These are phyloP conservation scores for Naegleria gruberi DNA, from an alignment of 208 protist genomes.

Conservation along the genomic window DNA sequence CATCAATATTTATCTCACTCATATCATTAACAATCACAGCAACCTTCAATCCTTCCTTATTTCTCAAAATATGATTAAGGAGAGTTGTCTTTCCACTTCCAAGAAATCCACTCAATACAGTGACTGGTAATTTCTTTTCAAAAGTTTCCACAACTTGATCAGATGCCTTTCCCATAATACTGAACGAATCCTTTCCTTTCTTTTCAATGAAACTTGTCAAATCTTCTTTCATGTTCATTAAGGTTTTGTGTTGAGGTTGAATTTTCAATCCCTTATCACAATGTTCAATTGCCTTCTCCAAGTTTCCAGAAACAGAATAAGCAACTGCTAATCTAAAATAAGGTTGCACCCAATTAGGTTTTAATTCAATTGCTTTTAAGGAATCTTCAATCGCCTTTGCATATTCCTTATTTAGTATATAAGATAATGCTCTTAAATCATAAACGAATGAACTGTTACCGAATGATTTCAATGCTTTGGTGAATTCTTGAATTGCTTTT, in stretches of 20 bases:
- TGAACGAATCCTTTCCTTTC: neutral
- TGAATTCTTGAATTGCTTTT: neutral
- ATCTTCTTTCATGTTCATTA: no score
- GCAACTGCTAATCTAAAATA: neutral
- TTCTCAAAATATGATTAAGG: slow-evolving; percentile 51
- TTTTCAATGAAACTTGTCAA: no score
- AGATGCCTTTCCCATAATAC: neutral
- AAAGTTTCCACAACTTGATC: no score
- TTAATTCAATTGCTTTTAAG: neutral
- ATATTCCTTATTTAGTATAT: neutral
- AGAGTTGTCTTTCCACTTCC: slow-evolving; percentile 36
- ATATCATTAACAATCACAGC: slow-evolving; percentile 72
- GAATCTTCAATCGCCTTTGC: neutral
- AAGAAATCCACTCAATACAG: neutral
- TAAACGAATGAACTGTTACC: neutral
- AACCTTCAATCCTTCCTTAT: slow-evolving; percentile 40
- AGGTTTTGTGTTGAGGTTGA: neutral
- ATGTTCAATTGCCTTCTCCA: neutral
- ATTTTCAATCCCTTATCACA: neutral
- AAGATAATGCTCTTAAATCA: neutral
- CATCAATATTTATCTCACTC: slow-evolving; percentile 58
- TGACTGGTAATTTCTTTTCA: neutral
- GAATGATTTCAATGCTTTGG: neutral
- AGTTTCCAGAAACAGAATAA: neutral
- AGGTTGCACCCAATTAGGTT: neutral